Evolutionary conservation across 108 stramenopile species (phyloP).

Genomic region (Fragilaria crotonensis): DNA sequence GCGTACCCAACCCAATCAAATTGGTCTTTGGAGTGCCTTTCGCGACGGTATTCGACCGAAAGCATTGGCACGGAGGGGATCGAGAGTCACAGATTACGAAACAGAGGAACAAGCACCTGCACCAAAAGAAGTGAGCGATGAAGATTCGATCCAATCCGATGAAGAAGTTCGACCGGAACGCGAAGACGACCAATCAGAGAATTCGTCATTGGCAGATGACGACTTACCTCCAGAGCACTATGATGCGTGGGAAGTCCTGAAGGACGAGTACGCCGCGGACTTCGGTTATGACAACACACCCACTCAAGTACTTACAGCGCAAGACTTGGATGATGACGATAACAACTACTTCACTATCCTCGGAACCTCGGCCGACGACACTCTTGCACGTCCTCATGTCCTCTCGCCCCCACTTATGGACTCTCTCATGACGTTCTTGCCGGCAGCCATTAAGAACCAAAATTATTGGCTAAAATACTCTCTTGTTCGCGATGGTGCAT

Average conservation of each 20-base stretch:
- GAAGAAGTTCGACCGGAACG: slow-evolving; percentile 13
- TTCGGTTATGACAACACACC: slow-evolving; percentile 31
- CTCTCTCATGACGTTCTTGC: slow-evolving; percentile 52
- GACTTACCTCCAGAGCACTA: slow-evolving; percentile 18
- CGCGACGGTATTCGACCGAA: slow-evolving; percentile 32
- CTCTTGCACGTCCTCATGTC: slow-evolving; percentile 52
- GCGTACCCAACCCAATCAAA: neutral
- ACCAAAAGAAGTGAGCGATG: neutral
- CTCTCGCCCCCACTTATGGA: slow-evolving; percentile 70
- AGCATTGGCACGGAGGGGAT: neutral
- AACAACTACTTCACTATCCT: slow-evolving; percentile 19
- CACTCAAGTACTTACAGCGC: neutral
- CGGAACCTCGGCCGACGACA: slow-evolving; percentile 46
- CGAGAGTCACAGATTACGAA: neutral
- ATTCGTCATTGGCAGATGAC: slow-evolving; percentile 25
- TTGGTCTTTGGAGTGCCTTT: slow-evolving; percentile 39
- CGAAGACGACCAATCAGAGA: slow-evolving; percentile 18
- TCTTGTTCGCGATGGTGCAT: slow-evolving; percentile 70
- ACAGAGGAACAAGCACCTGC: neutral
- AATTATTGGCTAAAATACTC: slow-evolving; percentile 80
- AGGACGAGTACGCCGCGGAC: slow-evolving; percentile 76
- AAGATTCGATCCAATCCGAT: slow-evolving; percentile 10
- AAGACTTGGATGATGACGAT: slow-evolving; percentile 10
- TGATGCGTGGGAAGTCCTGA: slow-evolving; percentile 68
- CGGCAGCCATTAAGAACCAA: slow-evolving; percentile 21